Base-by-base conservation (phyloP, 495 filamentous ascomycete species). In the Tuber umbilicatum region DNA sequence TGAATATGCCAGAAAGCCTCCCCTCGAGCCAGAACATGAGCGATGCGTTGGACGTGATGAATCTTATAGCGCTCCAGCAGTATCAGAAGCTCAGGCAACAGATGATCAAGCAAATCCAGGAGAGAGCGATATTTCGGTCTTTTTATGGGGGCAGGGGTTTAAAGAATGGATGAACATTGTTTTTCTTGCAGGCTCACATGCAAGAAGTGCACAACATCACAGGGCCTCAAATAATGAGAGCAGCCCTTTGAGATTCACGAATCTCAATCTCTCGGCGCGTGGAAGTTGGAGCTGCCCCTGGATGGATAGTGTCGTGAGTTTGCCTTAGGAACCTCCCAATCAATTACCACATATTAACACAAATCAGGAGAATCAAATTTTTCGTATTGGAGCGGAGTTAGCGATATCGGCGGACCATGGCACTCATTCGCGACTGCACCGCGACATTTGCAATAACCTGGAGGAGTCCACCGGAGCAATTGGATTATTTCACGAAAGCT, bases 71-170 rank as follows among this genome's bases (percentile, higher is more conserved):
- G 1, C 55, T 10, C n/a, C 10, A 31, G 27, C 2, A 31, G 55
- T 31, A 31, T n/a, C 55, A 2, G 50, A 27, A 55, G 50, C 50
- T 27, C 50, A 2, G 50, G 9, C n/a, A 55, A 2, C 16, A 27
- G 9, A 55, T 12, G 50, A 55, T 6, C 50, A 55, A 27, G 6
- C 23, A 31, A 31, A 12, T n/a, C 55, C 55, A 5, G n/a, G n/a
- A 31, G 55, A 12, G 16, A 60, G 21, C 1, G 21, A 4, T 16
- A 60, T 31, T 60, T 60, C 16, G n/a, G 27, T 60, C n/a, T 4
- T 60, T 10, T 60, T 60, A 21, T 60, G 55, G 55, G 55, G 55
- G 55, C n/a, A 60, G 55, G 55, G n/a, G 55, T 60, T 60, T 31
- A 60, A 31, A 10, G n/a, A 31, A 31, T 60, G 55, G 55, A 31